Base-by-base conservation (phyloP, 306 rosid species). In the Arachis stenosperma region DNA sequence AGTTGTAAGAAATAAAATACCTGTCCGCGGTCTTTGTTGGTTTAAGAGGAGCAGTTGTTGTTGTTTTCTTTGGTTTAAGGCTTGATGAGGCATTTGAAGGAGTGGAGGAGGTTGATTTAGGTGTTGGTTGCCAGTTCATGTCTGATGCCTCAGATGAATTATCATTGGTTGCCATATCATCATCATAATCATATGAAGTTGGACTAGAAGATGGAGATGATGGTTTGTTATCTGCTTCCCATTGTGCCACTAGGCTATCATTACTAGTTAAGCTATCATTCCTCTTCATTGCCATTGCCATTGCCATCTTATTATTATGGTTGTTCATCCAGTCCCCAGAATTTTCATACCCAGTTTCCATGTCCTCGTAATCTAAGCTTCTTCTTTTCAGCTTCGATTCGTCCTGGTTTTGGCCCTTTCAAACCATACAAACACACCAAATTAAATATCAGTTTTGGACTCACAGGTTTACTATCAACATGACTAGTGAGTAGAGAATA, bases 131-230 rank as follows among this genome's bases (percentile, higher is more conserved):
- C 96, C 96, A 93, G 76, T 77, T 81, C 72, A 86, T n/a, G 82
- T 93, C 97, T 54, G 90, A 75, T 33, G 37, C 37, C 65, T 91
- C 98, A 41, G 97, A 89, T 37, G 88, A 90, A 79, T 22, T 22
- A 22, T 93, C 98, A 66, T 96, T 89, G 2, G 91, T 89, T 77
- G 88, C 89, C 75, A 86, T 71, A 61, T 89, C 99, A 70, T 93
- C 94, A 61, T 88, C 83, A n/a, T 89, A 96, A 61, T 89, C 85
- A 43, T 78, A 81, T 50, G 51, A 75, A 63, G 71, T 80, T 53
- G 77, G 86, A 70, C 83, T 83, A 67, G 79, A 67, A 70, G 73
- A 70, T 36, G 86, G 89, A 12, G 91, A 82, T 52, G 80, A 64
- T 30, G 78, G 77, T 59, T 70, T 79, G 71, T 77, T 65, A 71